Evolutionary conservation across 441 rosid genomes (phyloP).

Genomic region (Corymbia calophylla): DNA sequence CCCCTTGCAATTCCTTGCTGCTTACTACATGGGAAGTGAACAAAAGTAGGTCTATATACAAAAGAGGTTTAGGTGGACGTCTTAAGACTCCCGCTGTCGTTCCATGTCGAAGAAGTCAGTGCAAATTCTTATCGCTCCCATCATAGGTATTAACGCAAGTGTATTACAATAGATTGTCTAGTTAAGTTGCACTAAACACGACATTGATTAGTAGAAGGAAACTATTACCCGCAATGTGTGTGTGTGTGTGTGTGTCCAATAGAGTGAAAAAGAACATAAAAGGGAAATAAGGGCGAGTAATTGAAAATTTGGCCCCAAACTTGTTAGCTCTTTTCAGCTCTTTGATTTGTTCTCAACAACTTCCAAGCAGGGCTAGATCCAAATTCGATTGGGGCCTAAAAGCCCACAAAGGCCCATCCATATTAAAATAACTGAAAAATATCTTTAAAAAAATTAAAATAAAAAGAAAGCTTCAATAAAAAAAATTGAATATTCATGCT

Average conservation of each 20-base stretch:
- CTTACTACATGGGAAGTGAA: neutral
- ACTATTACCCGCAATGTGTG: neutral
- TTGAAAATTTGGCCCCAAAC: neutral
- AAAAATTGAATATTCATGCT: no score
- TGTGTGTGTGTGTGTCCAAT: neutral
- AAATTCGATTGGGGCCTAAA: neutral
- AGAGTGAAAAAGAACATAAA: neutral
- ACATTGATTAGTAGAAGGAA: neutral
- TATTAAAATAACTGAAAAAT: neutral
- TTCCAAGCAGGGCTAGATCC: neutral
- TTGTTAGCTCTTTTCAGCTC: neutral
- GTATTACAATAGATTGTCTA: neutral
- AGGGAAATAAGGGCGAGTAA: neutral
- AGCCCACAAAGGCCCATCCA: neutral
- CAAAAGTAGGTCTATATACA: neutral
- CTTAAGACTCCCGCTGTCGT: neutral
- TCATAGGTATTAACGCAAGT: neutral
- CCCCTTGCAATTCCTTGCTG: neutral
- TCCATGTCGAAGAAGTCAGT: neutral
- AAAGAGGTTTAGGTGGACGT: neutral
- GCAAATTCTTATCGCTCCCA: neutral
- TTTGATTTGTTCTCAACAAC: neutral
- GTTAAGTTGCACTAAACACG: neutral
- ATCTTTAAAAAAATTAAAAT: no score
- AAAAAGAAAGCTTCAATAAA: neutral